phyloP scores from a whole-genome alignment of 2,329 filamentous ascomycete genomes.

The Colletotrichum shisoi region DNA sequence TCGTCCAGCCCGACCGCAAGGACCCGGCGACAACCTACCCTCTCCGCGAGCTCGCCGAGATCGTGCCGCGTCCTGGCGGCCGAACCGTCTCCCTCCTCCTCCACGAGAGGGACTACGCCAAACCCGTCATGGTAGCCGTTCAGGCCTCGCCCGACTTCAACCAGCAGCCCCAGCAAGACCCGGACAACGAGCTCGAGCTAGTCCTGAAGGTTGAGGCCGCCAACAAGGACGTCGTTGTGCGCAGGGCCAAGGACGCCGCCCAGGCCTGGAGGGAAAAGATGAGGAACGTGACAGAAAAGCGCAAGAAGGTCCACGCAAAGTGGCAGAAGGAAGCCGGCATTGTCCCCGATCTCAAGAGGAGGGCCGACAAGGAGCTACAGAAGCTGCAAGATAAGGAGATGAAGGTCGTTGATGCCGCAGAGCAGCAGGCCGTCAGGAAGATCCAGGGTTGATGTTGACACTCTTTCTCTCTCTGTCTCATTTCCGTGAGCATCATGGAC shows the following conservation, averaged over 20 bases:
- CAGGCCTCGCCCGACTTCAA: conserved; percentile 63
- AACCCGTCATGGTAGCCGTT: conserved; percentile 64
- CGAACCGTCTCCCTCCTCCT: conserved; percentile 54
- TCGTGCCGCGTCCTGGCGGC: conserved; percentile 57
- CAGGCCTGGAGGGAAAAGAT: conserved; percentile 62
- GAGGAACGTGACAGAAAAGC: conserved; percentile 56
- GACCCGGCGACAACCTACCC: conserved; percentile 50
- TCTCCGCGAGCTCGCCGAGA: conserved; percentile 63
- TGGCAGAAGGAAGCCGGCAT: conserved; percentile 58
- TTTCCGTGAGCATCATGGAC: background rate
- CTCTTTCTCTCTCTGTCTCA: too few species aligned
- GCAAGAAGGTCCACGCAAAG: conserved; percentile 59
- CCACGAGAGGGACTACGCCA: conserved; percentile 56
- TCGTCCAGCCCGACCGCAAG: conserved; percentile 49
- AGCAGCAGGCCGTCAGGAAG: conserved; percentile 59
- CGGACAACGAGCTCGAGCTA: conserved; percentile 68
- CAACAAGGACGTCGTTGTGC: conserved; percentile 56
- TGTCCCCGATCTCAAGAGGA: conserved; percentile 58
- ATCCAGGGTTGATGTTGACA: conserved; percentile 42
- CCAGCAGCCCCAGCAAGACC: conserved; percentile 66
- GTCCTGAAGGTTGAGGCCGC: conserved; percentile 63
- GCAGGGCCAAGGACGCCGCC: conserved; percentile 55
- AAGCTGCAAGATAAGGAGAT: conserved; percentile 63
- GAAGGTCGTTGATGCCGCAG: conserved; percentile 58
- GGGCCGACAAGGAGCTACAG: conserved; percentile 58